These are phyloP conservation scores for Dendrobium catenatum DNA, from an alignment of 106 monocot genomes.

Conservation along the genomic window DNA sequence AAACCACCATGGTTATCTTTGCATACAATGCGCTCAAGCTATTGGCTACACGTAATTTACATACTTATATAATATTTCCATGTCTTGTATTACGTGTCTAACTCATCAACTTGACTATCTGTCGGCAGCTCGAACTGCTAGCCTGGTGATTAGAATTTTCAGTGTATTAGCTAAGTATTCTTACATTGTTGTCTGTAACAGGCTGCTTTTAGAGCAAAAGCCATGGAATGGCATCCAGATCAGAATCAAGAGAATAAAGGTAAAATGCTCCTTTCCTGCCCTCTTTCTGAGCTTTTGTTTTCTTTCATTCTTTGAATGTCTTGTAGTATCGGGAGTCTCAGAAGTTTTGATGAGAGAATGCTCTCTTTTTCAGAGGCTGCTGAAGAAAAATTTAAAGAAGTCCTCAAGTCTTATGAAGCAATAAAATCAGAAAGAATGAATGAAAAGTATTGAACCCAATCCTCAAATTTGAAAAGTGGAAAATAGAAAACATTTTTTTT, in stretches of 20 bases:
- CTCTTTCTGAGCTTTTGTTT: not conserved
- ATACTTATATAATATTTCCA: not conserved
- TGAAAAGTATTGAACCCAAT: not conserved
- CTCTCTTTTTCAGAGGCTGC: conserved; percentile 49
- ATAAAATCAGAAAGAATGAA: conserved; percentile 71
- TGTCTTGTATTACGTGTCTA: no score
- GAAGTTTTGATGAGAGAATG: not conserved
- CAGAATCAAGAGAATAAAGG: conserved; percentile 89
- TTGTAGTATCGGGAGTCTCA: not conserved
- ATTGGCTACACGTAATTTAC: no score
- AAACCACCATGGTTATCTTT: no score
- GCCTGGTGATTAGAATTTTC: no score
- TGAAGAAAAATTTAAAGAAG: conserved; percentile 86
- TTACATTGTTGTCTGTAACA: conserved; percentile 16
- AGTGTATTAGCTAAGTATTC: not conserved
- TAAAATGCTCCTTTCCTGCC: not conserved
- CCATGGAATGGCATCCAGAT: conserved; percentile 92
- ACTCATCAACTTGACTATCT: no score
- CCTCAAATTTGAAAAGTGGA: not conserved
- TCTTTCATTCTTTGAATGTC: not conserved
- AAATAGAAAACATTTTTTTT: not conserved
- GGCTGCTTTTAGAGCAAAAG: conserved; percentile 95
- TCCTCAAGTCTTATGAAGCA: conserved; percentile 77
- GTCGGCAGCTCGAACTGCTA: no score
- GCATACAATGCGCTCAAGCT: no score